Conservation (phyloP, 2,329 filamentous ascomycete genomes). For the Tolypocladium tropicale region DNA sequence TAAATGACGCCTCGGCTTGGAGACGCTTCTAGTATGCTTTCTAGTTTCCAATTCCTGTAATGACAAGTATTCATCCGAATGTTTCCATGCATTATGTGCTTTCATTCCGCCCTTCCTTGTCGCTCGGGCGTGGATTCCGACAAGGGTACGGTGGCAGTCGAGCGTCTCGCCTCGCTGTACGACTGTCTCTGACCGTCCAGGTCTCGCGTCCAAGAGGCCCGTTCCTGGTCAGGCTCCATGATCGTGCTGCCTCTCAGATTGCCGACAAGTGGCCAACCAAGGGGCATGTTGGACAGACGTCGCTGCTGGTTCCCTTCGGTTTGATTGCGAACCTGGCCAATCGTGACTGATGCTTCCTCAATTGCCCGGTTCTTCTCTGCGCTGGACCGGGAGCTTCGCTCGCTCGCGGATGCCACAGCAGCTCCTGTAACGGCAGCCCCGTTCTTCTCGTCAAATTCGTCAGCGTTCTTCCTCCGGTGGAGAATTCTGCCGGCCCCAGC, state of each 20-base stretch:
- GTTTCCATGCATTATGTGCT: not conserved
- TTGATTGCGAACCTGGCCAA: constrained; percentile 11
- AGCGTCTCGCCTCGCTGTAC: not conserved
- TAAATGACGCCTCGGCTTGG: not conserved
- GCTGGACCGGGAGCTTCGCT: constrained; percentile 11
- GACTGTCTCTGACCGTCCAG: not conserved
- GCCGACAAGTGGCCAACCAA: constrained; percentile 25
- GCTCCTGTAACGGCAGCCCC: constrained; percentile 2
- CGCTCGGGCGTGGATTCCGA: not conserved
- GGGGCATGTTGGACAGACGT: constrained; percentile 24
- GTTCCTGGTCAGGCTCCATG: constrained; percentile 1
- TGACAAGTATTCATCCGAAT: not conserved
- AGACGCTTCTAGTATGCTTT: not conserved
- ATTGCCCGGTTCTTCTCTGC: constrained; percentile 9
- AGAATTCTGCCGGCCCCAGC: constrained; percentile 12
- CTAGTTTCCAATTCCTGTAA: not conserved
- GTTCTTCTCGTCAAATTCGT: constrained; percentile 12
- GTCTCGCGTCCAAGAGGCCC: not conserved
- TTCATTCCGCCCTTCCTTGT: not conserved
- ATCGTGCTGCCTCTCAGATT: constrained; percentile 13
- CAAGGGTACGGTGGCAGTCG: not conserved
- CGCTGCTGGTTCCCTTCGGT: constrained; percentile 9
- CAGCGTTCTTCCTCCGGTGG: constrained; percentile 7
- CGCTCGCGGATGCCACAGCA: constrained; percentile 6
- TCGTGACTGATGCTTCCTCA: constrained; percentile 5